phyloP scores from a whole-genome alignment of 495 filamentous ascomycete species.

The Hypomontagnella monticulosa region DNA sequence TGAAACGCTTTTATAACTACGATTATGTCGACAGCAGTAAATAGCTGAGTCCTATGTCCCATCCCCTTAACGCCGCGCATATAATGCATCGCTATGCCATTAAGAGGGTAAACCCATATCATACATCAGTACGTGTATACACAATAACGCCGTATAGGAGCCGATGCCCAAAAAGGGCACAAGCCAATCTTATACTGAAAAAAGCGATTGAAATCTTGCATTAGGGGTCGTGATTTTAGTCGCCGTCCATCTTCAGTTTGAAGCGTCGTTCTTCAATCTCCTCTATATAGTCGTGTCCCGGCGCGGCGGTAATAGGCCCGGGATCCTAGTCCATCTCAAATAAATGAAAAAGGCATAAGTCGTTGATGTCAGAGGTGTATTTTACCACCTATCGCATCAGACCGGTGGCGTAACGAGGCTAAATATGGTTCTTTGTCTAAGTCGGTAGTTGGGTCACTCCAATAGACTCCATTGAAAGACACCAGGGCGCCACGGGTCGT shows the following conservation, averaged over 20 bases:
- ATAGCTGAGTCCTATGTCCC: constrained; percentile 8
- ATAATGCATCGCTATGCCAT: constrained; percentile 40
- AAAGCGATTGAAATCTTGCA: background rate
- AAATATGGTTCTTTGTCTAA: constrained; percentile 9
- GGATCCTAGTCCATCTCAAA: background rate
- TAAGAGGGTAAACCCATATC: constrained; percentile 22
- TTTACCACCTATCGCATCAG: background rate
- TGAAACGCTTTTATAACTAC: constrained; percentile 28
- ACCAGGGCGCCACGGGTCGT: too few species aligned
- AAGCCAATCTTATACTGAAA: constrained; percentile 2
- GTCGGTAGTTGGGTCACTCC: background rate
- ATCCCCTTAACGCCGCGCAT: constrained; percentile 13
- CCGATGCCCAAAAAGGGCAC: background rate
- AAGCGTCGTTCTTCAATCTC: constrained; percentile 6
- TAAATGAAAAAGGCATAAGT: background rate
- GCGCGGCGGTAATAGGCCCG: background rate
- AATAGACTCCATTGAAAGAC: constrained; percentile 10
- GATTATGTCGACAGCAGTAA: constrained; percentile 31
- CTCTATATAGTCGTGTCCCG: background rate
- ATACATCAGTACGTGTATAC: constrained; percentile 37
- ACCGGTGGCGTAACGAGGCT: constrained; percentile 3
- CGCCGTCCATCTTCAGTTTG: background rate
- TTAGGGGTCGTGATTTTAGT: background rate
- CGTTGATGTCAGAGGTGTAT: background rate
- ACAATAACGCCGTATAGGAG: constrained; percentile 23